phyloP scores from a whole-genome alignment of 176 grass and related monocot species.

The Poa annua region DNA sequence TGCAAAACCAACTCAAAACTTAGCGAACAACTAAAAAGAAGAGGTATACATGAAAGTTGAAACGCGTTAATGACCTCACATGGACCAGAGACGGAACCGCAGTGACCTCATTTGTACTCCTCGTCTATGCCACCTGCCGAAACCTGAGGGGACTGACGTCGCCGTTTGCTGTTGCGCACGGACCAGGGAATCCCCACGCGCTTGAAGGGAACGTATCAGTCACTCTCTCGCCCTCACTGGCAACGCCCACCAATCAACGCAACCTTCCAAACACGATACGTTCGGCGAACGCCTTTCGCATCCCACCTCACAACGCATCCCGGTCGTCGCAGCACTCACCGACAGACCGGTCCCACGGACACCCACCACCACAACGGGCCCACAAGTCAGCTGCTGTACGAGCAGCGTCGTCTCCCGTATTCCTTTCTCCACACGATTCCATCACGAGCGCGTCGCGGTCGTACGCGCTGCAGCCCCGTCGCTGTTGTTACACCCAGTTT shows the following conservation, averaged over 20 bases:
- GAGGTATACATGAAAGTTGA: neutral
- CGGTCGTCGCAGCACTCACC: neutral
- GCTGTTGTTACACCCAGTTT: neutral
- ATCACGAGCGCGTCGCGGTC: conserved; percentile 9
- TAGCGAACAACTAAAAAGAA: neutral
- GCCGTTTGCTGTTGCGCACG: neutral
- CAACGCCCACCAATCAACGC: conserved; percentile 22
- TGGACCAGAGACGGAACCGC: neutral
- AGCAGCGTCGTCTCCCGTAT: neutral
- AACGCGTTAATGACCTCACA: neutral
- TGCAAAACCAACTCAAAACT: neutral
- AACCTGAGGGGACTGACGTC: neutral
- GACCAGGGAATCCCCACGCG: conserved; percentile 29
- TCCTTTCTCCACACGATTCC: conserved; percentile 2
- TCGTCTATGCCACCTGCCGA: neutral
- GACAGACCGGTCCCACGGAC: neutral
- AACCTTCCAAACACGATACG: conserved; percentile 25
- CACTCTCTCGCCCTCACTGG: neutral
- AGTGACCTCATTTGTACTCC: neutral
- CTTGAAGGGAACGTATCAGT: neutral
- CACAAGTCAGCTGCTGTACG: neutral
- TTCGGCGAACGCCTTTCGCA: conserved; percentile 3
- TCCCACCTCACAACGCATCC: neutral
- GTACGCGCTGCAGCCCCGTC: neutral
- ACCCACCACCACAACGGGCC: neutral